Base-by-base conservation (phyloP, 768 basidiomycete species). In the Agaricus bisporus region DNA sequence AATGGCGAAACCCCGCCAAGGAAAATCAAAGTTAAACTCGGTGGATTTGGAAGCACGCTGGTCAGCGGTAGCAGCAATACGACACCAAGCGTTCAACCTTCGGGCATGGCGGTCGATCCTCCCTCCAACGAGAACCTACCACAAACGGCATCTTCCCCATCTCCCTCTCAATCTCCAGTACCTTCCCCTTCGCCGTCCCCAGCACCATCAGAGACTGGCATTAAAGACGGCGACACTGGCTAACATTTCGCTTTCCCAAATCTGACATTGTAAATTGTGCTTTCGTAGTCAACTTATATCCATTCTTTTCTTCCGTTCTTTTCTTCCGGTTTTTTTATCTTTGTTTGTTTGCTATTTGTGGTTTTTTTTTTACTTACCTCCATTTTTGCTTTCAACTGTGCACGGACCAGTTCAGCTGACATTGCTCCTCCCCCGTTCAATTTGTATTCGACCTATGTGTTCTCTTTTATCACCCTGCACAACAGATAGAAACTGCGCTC, bases 161-260 rank as follows among this genome's bases (percentile, higher is more conserved):
- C 64, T 41, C 44, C 61, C 10, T 47, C 61, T 18, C 58, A 60
- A 36, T 43, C 65, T 8, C 50, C 63, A 25, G 51, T 62, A 28
- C 56, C 70, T 42, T 66, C 73, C 48, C 59, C 67, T n/a, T 62
- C 76, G 22, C 58, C 71, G 10, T 65, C 68, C 5, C 68, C 73
- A 11, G 63, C 72, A 49, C 74, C 81, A 64, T 80, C 87, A 82
- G 78, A 82, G 76, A 67, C 76, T 56, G 76, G 80, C 62, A 74
- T 77, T 55, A 88, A 88, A 69, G 85, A 88, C 60, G 86, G 83
- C 50, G 87, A 89, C 64, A 86, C 79, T 41, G 87, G 87, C 57
- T 89, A 75, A 67, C 47, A 49, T 38, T 55, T 49, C 49, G 45
- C 22, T 54, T 43, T 39, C 12, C 5, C 11, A 1, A 32, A 32